A percentile compares a stretch with the other conserved stretches of the same genome.
Evolutionary conservation across 208 protist genomes (phyloP).

Genomic region (Leptomonas seymouri): DNA sequence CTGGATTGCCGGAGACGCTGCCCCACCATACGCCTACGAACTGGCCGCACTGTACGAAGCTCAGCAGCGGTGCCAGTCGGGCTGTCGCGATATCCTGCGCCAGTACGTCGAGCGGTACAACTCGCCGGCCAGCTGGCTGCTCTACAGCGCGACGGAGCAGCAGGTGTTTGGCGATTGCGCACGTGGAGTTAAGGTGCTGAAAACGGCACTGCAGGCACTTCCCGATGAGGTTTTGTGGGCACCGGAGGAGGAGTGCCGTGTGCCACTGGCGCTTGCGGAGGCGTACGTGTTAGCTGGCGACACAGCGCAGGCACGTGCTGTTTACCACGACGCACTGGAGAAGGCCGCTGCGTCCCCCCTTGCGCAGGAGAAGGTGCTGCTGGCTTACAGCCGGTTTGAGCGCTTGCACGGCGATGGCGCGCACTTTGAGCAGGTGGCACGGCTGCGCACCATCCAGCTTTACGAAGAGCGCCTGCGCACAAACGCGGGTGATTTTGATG

Average conservation of each 20-base stretch:
- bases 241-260: constrained; percentile 47
- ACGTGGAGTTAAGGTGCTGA: constrained; percentile 64
- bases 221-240: constrained; percentile 54
- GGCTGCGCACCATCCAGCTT: constrained; percentile 52
- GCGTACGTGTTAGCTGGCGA: constrained; percentile 34
- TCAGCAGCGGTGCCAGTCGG: constrained; percentile 35
- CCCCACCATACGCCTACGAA: constrained; percentile 88
- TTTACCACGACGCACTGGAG: constrained; percentile 61
- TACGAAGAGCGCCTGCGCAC: constrained; percentile 61
- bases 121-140: constrained; percentile 82
- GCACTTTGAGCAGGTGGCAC: constrained; percentile 40
- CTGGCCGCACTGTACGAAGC: constrained; percentile 95
- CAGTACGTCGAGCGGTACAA: constrained; percentile 74
- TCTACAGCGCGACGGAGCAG: constrained; percentile 89
- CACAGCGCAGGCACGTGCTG: constrained; percentile 43
- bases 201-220: constrained; percentile 74
- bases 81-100: constrained; percentile 60
- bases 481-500: constrained; percentile 67
- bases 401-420: constrained; percentile 46
- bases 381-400: constrained; percentile 73
- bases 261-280: constrained; percentile 76
- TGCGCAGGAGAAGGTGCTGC: constrained; percentile 55
- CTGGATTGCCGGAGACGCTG: constrained; percentile 87
- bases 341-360: constrained; percentile 30
- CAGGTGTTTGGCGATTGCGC: constrained; percentile 54